These are phyloP conservation scores for Areca catechu DNA, from an alignment of 176 grass and related monocot genomes.

Conservation along the genomic window DNA sequence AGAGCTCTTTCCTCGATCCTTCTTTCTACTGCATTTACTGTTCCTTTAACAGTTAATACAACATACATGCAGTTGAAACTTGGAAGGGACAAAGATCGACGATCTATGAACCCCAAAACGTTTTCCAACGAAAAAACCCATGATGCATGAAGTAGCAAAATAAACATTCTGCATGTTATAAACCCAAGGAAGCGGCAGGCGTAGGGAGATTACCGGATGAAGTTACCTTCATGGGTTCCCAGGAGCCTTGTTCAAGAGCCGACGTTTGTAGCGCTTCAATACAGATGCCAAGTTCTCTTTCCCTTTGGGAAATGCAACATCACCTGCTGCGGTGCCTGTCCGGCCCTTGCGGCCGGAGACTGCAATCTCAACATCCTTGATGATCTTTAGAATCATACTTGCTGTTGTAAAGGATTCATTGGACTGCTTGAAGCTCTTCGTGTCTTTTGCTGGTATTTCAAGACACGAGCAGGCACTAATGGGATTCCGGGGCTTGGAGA, in stretches of 20 bases:
- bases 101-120: conserved; percentile 3
- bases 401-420: conserved; percentile 53
- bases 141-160: neutral
- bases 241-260: conserved; percentile 49
- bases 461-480: conserved; percentile 1
- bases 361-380: conserved; percentile 66
- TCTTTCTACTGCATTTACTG: neutral
- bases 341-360: conserved; percentile 88
- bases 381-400: conserved; percentile 52
- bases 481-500: conserved; percentile 4
- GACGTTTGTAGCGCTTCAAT: conserved; percentile 87
- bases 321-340: conserved; percentile 81
- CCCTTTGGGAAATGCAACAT: conserved; percentile 92
- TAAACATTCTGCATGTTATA: neutral
- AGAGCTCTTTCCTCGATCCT: too few relatives aligned
- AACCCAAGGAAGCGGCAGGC: neutral
- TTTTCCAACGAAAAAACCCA: conserved; percentile 18
- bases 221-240: conserved; percentile 5
- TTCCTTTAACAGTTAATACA: neutral
- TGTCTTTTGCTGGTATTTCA: conserved; percentile 2
- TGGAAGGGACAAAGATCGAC: neutral
- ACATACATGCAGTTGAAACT: conserved; percentile 9
- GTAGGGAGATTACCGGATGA: conserved; percentile 1
- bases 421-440: conserved; percentile 19
- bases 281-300: conserved; percentile 99